Evolutionary conservation across 2,329 filamentous ascomycete genomes (phyloP).

Genomic region (Diaporthe sp.): DNA sequence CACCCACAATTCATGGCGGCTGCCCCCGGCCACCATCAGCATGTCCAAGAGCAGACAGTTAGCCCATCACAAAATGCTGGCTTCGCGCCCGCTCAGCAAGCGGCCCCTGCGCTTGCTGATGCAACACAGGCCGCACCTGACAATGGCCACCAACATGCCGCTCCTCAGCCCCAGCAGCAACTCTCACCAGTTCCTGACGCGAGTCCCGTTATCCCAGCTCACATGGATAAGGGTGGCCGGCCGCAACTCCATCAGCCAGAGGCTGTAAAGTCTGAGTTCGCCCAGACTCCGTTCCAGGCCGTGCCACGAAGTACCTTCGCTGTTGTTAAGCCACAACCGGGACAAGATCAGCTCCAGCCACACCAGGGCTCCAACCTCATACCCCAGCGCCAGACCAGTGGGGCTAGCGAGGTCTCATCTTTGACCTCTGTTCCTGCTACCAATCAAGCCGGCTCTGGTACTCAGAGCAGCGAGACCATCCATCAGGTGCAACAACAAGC

Average conservation of each 20-base stretch:
- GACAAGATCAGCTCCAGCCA: slow-evolving; percentile 38
- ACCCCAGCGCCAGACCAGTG: slow-evolving; percentile 47
- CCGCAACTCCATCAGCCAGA: slow-evolving; percentile 31
- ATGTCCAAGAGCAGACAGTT: slow-evolving; percentile 24
- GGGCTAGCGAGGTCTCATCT: slow-evolving; percentile 47
- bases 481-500: slow-evolving; percentile 24
- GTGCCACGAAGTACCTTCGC: slow-evolving; percentile 24
- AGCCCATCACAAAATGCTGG: slow-evolving; percentile 1
- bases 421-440: slow-evolving; percentile 40
- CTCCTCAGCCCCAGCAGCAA: slow-evolving; percentile 17
- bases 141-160: background rate
- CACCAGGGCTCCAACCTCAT: slow-evolving; percentile 37
- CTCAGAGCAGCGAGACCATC: slow-evolving; percentile 31
- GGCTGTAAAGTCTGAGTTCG: slow-evolving; percentile 10
- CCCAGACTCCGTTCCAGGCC: slow-evolving; percentile 7
- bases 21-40: background rate
- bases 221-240: slow-evolving; percentile 26
- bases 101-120: slow-evolving; percentile 12
- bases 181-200: slow-evolving; percentile 26
- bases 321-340: slow-evolving; percentile 15
- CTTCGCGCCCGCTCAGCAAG: slow-evolving; percentile 14
- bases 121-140: background rate
- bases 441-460: slow-evolving; percentile 30
- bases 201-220: background rate
- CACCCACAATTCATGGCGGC: background rate